These are phyloP conservation scores for Sarcomyxa edulis DNA, from an alignment of 768 basidiomycete species.

Conservation along the genomic window DNA sequence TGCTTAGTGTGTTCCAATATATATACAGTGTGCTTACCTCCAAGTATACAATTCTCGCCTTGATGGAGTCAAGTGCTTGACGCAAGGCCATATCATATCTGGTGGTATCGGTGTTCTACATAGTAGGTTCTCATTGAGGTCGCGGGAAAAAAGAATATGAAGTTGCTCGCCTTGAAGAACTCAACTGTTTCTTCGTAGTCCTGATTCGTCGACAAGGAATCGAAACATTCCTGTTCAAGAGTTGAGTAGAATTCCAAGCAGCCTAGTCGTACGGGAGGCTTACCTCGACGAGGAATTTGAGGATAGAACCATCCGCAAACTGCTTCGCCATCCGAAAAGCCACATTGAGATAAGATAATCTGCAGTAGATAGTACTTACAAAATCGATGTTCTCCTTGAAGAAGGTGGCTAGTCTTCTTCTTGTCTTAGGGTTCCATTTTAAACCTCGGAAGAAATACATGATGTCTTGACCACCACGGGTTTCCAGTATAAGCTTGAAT, in stretches of 20 bases:
- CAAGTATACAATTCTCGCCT: slow-evolving; percentile 55
- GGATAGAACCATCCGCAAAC: slow-evolving; percentile 64
- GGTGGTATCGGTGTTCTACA: slow-evolving; percentile 59
- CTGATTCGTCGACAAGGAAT: slow-evolving; percentile 52
- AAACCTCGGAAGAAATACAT: slow-evolving; percentile 60
- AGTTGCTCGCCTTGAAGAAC: slow-evolving; percentile 72
- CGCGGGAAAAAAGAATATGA: no score
- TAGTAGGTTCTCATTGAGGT: slow-evolving; percentile 12
- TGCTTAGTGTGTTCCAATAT: neutral
- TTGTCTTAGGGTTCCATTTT: slow-evolving; percentile 46
- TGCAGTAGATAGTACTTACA: slow-evolving; percentile 39
- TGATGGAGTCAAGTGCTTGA: slow-evolving; percentile 67
- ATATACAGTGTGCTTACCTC: slow-evolving; percentile 33
- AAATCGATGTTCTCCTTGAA: slow-evolving; percentile 65
- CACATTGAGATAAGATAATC: no score
- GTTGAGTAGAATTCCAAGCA: neutral
- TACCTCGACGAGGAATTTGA: slow-evolving; percentile 51
- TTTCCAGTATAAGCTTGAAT: slow-evolving; percentile 50
- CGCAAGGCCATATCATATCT: slow-evolving; percentile 61
- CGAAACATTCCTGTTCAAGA: slow-evolving; percentile 25
- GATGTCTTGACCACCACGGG: slow-evolving; percentile 57
- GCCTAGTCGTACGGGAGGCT: slow-evolving; percentile 15
- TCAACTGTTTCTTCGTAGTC: slow-evolving; percentile 58
- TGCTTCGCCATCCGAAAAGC: slow-evolving; percentile 57
- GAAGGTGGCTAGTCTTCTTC: slow-evolving; percentile 50